phyloP scores from a whole-genome alignment of 176 grass and related monocot genomes.

The Carex parvula region DNA sequence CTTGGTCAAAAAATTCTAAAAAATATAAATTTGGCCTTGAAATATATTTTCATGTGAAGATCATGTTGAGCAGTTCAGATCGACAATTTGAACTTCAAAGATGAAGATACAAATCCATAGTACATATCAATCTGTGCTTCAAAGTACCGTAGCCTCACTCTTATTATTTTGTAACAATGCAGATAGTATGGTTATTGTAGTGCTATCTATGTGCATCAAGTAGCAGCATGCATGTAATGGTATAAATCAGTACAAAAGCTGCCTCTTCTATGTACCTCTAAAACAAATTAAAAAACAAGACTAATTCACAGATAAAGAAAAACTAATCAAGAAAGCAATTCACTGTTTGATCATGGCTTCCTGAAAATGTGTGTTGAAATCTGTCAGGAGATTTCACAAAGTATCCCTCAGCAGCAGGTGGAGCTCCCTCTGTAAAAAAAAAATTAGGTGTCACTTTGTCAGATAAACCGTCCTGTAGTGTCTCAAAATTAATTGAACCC shows the following conservation, averaged over 20 bases:
- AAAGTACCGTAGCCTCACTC: too few relatives aligned
- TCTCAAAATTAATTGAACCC: background rate
- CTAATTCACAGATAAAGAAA: background rate
- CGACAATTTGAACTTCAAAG: too few relatives aligned
- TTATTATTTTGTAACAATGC: too few relatives aligned
- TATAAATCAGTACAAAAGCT: background rate
- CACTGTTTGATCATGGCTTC: slow-evolving; percentile 26
- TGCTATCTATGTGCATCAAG: too few relatives aligned
- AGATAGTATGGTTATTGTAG: too few relatives aligned
- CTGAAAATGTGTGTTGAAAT: slow-evolving; percentile 16
- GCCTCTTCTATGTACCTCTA: background rate
- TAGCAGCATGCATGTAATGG: too few relatives aligned
- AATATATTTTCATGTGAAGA: too few relatives aligned
- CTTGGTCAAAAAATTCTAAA: too few relatives aligned
- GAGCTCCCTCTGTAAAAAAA: slow-evolving; percentile 31
- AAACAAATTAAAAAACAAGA: background rate
- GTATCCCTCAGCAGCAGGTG: slow-evolving; percentile 19
- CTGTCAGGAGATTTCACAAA: slow-evolving; percentile 18
- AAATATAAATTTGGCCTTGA: too few relatives aligned
- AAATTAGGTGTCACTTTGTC: background rate
- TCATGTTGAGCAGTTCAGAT: too few relatives aligned
- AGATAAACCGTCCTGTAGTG: background rate
- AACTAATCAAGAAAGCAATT: background rate
- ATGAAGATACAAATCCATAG: too few relatives aligned
- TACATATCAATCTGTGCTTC: too few relatives aligned